Percentiles rank a stretch among this genome's conserved stretches.
Evolutionary conservation across 2,329 filamentous ascomycete genomes (phyloP).

Genomic region (Dothiorella sarmentorum): DNA sequence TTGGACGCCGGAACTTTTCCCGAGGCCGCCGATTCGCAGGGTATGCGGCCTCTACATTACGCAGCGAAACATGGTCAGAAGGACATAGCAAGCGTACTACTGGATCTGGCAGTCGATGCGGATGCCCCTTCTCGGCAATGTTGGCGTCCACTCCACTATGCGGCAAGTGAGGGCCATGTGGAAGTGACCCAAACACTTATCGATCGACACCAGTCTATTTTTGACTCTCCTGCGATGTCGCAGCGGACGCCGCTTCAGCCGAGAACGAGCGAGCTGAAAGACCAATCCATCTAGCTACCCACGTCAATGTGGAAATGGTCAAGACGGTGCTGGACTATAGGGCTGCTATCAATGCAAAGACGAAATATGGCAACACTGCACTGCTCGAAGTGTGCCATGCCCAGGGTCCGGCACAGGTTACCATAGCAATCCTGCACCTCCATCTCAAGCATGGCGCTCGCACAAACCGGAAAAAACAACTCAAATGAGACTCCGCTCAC

Average conservation of each 20-base stretch:
- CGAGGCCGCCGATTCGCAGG: neutral
- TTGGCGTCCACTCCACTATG: neutral
- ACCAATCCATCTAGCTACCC: conserved; percentile 24
- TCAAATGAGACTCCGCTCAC: conserved; percentile 49
- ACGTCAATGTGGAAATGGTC: conserved; percentile 32
- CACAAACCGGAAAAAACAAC: conserved; percentile 29
- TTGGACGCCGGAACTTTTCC: neutral
- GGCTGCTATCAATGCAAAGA: conserved; percentile 32
- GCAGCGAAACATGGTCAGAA: neutral
- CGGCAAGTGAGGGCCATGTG: neutral
- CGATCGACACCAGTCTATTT: no score
- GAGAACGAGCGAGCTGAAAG: neutral
- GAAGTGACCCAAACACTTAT: neutral
- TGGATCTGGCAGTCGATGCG: neutral
- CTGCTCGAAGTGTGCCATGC: conserved; percentile 32
- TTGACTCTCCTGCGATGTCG: no score
- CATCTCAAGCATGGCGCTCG: neutral
- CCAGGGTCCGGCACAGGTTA: neutral
- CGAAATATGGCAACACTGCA: conserved; percentile 36
- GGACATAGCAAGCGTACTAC: neutral
- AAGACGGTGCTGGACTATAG: conserved; percentile 31
- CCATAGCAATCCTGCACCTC: neutral
- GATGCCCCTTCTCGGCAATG: neutral
- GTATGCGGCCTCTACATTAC: neutral
- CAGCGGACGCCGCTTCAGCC: neutral